A percentile compares a stretch with the other conserved stretches of the same genome.
Evolutionary conservation across 352 stramenopile genomes (phyloP).

Genomic region (Pythium rhizo-oryzae): DNA sequence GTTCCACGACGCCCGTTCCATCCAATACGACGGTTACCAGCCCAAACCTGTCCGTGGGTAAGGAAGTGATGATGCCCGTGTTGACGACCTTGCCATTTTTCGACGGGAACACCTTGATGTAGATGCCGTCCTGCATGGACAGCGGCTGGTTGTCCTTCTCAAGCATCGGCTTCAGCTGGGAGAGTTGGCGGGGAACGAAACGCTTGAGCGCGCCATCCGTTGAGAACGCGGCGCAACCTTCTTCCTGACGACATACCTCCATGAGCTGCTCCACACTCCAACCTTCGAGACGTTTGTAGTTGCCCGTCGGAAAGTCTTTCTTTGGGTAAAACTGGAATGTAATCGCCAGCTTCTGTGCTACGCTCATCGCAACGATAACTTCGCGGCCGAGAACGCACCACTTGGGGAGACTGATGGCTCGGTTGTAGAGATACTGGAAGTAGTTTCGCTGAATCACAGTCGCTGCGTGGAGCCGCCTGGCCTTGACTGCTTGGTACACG

Average conservation of each 20-base stretch:
- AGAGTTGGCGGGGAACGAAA: constrained; percentile 75
- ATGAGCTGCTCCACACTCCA: constrained; percentile 47
- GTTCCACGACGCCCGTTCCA: constrained; percentile 46
- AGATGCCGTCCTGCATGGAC: constrained; percentile 48
- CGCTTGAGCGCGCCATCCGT: constrained; percentile 77
- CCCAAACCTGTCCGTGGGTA: constrained; percentile 65
- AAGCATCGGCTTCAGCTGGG: constrained; percentile 62
- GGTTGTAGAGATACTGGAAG: constrained; percentile 69
- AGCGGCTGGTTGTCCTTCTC: constrained; percentile 15
- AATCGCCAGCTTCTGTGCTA: constrained; percentile 67
- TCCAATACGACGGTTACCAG: constrained; percentile 63
- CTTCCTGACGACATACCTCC: constrained; percentile 64
- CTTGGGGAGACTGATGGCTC: constrained; percentile 48
- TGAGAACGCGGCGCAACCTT: constrained; percentile 70
- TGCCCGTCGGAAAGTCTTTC: constrained; percentile 74
- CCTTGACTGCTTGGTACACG: constrained; percentile 38
- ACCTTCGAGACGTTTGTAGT: constrained; percentile 52
- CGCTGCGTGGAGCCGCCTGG: constrained; percentile 40
- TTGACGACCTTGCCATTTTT: constrained; percentile 53
- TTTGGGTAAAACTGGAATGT: constrained; percentile 78
- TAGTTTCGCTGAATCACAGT: constrained; percentile 70
- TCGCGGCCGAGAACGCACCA: constrained; percentile 73
- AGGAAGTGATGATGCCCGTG: constrained; percentile 52
- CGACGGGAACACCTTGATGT: constrained; percentile 59
- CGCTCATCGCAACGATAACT: constrained; percentile 60